Evolutionary conservation across 495 filamentous ascomycete species (phyloP).

Genomic region (Penicillium chermesinum): DNA sequence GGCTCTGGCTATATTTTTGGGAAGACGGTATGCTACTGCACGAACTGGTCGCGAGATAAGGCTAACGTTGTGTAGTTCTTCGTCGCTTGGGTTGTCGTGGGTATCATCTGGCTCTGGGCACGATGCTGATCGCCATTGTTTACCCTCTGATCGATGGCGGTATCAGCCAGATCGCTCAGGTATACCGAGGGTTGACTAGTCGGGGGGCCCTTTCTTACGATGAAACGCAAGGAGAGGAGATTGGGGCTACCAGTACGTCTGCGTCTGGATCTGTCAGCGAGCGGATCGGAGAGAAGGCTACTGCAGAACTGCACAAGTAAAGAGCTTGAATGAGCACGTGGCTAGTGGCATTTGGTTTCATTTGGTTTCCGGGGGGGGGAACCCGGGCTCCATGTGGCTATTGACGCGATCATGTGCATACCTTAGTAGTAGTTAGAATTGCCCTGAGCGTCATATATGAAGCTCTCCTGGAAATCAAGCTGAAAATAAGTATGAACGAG

Average conservation of each 20-base stretch:
- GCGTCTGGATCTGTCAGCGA: conserved; percentile 13
- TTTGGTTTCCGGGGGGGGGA: too few relatives aligned
- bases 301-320: background rate
- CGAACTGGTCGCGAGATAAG: background rate
- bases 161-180: conserved; percentile 21
- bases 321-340: too few relatives aligned
- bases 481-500: too few relatives aligned
- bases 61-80: conserved; percentile 50
- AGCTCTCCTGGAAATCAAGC: too few relatives aligned
- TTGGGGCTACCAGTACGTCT: conserved; percentile 1
- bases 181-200: conserved; percentile 15
- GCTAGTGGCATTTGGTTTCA: too few relatives aligned
- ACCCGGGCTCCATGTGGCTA: too few relatives aligned
- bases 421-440: too few relatives aligned
- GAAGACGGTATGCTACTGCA: conserved; percentile 19
- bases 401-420: too few relatives aligned
- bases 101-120: conserved; percentile 68
- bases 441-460: too few relatives aligned
- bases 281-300: background rate
- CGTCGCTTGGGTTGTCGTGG: conserved; percentile 70
- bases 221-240: background rate
- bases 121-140: conserved; percentile 30
- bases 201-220: background rate
- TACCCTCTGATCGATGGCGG: conserved; percentile 36
- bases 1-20: conserved; percentile 34